Evolutionary conservation across 192 early-diverging fungal genomes (phyloP), one percentile per base, ranked within the genome.

Genomic region (Powellomyces hirtus): DNA sequence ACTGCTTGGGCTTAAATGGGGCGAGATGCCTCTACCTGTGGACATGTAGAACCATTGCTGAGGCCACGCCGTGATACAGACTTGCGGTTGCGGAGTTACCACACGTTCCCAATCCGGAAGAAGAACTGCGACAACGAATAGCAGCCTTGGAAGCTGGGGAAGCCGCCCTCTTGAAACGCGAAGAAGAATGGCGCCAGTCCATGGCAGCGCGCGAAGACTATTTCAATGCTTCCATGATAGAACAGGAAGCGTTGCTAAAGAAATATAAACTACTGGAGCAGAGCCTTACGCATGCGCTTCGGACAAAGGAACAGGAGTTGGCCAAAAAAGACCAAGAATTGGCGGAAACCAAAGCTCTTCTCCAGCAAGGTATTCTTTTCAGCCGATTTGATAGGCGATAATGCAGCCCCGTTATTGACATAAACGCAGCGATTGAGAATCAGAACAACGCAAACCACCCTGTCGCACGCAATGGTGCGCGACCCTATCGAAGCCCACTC

Each of bases 331-430:
- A 66, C 18, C 50, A 16, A 16, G 36, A 55, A 27, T 24, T 66
- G n/a, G 50, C 30, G 2, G 64, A 66, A 53, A 27, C 20, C 33
- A 18, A 29, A 20, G 35, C 59, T 34, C 36, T 38, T 4, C 35
- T 60, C 14, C 59, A 60, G 59, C 59, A 38, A 60, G 59, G 59
- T 60, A n/a, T n/a, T n/a, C n/a, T n/a, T n/a, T n/a, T n/a, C n/a
- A n/a, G n/a, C n/a, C n/a, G n/a, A n/a, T n/a, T n/a, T n/a, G n/a
- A n/a, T n/a, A n/a, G n/a, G n/a, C n/a, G n/a, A n/a, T n/a, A n/a
- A n/a, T n/a, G n/a, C n/a, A n/a, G n/a, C n/a, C n/a, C n/a, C n/a
- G n/a, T n/a, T n/a, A n/a, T n/a, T n/a, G n/a, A n/a, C n/a, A n/a
- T n/a, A n/a, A n/a, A n/a, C n/a, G n/a, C 40, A 42, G 40, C 40